Percentiles rank a stretch among this genome's conserved stretches.
These are phyloP conservation scores for Gossypium schwendimanii DNA, from an alignment of 441 rosid genomes.

Conservation along the genomic window DNA sequence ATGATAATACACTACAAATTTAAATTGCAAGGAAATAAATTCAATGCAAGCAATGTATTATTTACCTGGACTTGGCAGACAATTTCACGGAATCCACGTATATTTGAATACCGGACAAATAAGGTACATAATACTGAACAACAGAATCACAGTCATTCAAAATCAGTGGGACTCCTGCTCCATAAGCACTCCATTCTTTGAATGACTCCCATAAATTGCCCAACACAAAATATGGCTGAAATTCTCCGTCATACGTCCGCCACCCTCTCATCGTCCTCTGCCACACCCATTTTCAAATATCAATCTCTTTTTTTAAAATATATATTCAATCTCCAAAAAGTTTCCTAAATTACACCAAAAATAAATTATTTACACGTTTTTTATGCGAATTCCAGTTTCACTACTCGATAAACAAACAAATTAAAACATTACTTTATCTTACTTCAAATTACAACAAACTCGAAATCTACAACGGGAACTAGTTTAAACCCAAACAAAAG, in stretches of 20 bases:
- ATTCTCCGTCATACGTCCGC: slow-evolving; percentile 33
- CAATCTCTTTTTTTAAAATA: not conserved
- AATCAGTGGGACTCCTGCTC: slow-evolving; percentile 40
- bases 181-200: slow-evolving; percentile 46
- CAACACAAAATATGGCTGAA: slow-evolving; percentile 32
- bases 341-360: not conserved
- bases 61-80: not conserved
- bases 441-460: not conserved
- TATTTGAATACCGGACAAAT: slow-evolving; percentile 41
- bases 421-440: not conserved
- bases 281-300: slow-evolving; percentile 3
- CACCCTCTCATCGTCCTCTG: slow-evolving; percentile 29
- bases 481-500: not conserved
- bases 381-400: not conserved
- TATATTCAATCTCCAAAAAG: not conserved
- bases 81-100: slow-evolving; percentile 10
- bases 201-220: slow-evolving; percentile 39
- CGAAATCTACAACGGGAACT: too few relatives aligned
- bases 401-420: not conserved
- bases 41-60: not conserved
- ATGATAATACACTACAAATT: not conserved
- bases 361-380: not conserved
- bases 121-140: slow-evolving; percentile 44
- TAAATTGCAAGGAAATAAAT: not conserved
- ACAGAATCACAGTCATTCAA: slow-evolving; percentile 32